These are phyloP conservation scores for Clonostachys byssicola DNA, from an alignment of 2,329 filamentous ascomycete species.

Conservation along the genomic window DNA sequence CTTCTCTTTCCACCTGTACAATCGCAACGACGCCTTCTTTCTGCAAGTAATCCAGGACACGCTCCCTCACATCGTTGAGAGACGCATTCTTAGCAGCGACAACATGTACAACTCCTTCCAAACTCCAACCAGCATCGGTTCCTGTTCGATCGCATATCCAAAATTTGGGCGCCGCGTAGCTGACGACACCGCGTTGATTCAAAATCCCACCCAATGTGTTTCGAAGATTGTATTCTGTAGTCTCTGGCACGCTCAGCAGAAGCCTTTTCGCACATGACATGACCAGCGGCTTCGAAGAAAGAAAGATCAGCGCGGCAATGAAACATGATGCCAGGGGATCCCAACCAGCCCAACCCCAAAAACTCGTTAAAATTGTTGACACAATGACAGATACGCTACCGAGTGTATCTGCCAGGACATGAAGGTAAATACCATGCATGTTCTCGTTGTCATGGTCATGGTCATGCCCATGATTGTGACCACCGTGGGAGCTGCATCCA, in stretches of 20 bases:
- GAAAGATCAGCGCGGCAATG: conserved; percentile 88
- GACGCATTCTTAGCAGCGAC: conserved; percentile 69
- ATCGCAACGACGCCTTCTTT: conserved; percentile 75
- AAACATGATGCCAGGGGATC: conserved; percentile 91
- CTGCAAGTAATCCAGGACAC: conserved; percentile 68
- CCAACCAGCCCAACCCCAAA: conserved; percentile 88
- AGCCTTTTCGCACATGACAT: conserved; percentile 78
- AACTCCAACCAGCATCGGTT: conserved; percentile 38
- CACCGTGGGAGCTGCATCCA: conserved; percentile 21
- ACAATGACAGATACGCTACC: conserved; percentile 93
- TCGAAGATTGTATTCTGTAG: conserved; percentile 82
- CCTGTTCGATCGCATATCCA: conserved; percentile 75
- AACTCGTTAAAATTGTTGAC: conserved; percentile 82
- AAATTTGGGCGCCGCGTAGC: conserved; percentile 84
- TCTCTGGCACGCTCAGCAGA: conserved; percentile 78
- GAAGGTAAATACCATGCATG: conserved; percentile 95
- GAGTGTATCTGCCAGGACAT: conserved; percentile 90
- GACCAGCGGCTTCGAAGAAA: conserved; percentile 87
- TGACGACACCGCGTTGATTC: conserved; percentile 76
- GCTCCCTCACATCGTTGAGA: conserved; percentile 76
- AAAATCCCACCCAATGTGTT: conserved; percentile 81
- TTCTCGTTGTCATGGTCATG: conserved; percentile 83
- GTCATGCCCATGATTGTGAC: conserved; percentile 25
- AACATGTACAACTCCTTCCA: conserved; percentile 84
- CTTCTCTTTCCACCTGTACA: conserved; percentile 84